Evolutionary conservation across 1,284 basidiomycete species (phyloP).

Genomic region (Sporisorium sorghi): DNA sequence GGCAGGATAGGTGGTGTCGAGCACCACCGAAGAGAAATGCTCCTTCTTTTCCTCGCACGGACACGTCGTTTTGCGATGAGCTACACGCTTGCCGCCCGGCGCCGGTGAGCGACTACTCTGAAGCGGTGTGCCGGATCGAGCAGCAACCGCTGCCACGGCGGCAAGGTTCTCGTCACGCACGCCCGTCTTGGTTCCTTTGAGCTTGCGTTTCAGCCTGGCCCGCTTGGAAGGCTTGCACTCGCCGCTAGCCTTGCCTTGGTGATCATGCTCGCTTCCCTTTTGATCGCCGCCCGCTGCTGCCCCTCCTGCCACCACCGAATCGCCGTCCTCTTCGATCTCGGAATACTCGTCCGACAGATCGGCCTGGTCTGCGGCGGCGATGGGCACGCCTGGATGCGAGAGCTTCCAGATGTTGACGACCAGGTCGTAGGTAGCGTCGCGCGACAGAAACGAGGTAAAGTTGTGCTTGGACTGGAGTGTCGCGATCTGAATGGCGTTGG

Average conservation of each 20-base stretch:
- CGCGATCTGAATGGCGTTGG: conserved; percentile 92
- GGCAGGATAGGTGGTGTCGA: conserved; percentile 84
- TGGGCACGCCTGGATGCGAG: conserved; percentile 80
- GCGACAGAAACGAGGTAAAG: conserved; percentile 94
- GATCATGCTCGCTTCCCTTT: conserved; percentile 26
- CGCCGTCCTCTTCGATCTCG: conserved; percentile 51
- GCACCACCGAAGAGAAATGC: conserved; percentile 80
- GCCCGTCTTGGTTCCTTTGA: conserved; percentile 53
- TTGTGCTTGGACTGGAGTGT: conserved; percentile 83
- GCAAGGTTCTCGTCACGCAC: conserved; percentile 46
- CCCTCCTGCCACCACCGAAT: conserved; percentile 11
- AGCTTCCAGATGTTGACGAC: conserved; percentile 96
- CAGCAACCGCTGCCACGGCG: conserved; percentile 45
- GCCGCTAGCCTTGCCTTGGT: conserved; percentile 19
- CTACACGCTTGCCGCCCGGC: conserved; percentile 45
- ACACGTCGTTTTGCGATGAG: conserved; percentile 76
- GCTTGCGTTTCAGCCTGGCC: conserved; percentile 55
- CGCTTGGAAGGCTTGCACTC: conserved; percentile 56
- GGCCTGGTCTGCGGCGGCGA: conserved; percentile 67
- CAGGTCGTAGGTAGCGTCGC: conserved; percentile 95
- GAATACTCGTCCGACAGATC: conserved; percentile 58
- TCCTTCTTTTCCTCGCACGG: conserved; percentile 78
- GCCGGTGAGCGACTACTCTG: conserved; percentile 39
- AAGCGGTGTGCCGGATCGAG: conserved; percentile 40
- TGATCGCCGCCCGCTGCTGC: conserved; percentile 29